Base-by-base conservation (phyloP, 257 asterid genomes). In the Solanum peruvianum region DNA sequence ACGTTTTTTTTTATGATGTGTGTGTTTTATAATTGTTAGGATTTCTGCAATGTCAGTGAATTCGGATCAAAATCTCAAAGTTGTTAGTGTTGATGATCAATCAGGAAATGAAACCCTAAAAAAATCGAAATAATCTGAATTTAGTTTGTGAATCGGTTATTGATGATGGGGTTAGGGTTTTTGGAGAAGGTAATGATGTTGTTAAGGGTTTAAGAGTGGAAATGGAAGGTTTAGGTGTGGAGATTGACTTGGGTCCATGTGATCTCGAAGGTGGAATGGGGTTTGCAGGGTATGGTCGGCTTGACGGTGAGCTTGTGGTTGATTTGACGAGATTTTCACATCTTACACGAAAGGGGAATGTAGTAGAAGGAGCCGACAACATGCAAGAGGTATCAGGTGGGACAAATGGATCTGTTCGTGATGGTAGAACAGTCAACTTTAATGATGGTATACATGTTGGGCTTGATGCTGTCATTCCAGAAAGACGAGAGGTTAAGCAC, bases 121-220 rank as follows among this genome's bases (percentile, higher is more conserved):
- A 91, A 58, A 89, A 83, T 85, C 72, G 85, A 73, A 78, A 88
- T 82, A 88, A 85, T 86, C 87, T 11, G 78, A 29, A 52, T 39
- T 70, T 86, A 29, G 39, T 67, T 67, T 66, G 64, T 47, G 90
- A 85, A 86, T 73, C 73, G 89, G 62, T 81, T 64, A 39, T 86
- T 52, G 94, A 86, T 82, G 92, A 64, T 60, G 78, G 92, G 88
- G 88, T 60, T 89, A 87, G 93, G 94, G 95, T 90, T 93, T 84
- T 88, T 80, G 78, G 90, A 81, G 91, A 90, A 86, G 82, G 64
- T 56, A 56, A 56, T 56, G 64, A 18, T 7, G 64, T 16, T 52
- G 62, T 18, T 0, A 56, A 56, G 64, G 64, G 64, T 56, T 56
- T 56, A 56, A 56, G n/a, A 56, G 64, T 56, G 64, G n/a, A 18